phyloP scores from a whole-genome alignment of 331 rosid species.

The Quercus lobata region DNA sequence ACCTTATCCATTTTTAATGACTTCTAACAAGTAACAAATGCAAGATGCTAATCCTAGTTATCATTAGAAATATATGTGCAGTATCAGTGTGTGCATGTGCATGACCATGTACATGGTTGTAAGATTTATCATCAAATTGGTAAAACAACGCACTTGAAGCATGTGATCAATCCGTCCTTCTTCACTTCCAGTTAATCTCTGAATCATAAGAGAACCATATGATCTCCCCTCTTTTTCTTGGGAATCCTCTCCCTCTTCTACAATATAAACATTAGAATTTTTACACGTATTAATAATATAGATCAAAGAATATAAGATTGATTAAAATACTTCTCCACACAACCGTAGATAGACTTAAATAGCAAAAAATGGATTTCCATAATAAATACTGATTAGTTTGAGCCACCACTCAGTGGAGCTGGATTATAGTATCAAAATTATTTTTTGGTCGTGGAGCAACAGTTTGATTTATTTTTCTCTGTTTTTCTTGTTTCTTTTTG shows the following conservation, averaged over 20 bases:
- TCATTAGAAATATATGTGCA: not conserved
- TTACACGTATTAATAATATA: not conserved
- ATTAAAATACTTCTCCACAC: not conserved
- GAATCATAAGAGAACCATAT: slow-evolving; percentile 78
- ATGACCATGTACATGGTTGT: not conserved
- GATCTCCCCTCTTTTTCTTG: slow-evolving; percentile 59
- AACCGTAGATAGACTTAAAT: not conserved
- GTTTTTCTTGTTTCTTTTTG: not conserved
- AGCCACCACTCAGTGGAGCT: not conserved
- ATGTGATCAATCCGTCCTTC: too few relatives aligned
- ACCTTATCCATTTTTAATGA: not conserved
- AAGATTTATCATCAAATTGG: slow-evolving; percentile 5
- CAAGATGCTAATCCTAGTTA: not conserved
- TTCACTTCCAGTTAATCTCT: too few relatives aligned
- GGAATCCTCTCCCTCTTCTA: slow-evolving; percentile 43
- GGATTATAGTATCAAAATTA: not conserved
- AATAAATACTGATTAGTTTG: not conserved
- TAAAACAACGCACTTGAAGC: not conserved
- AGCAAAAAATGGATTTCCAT: not conserved
- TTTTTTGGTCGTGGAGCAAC: not conserved
- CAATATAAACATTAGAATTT: not conserved
- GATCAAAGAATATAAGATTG: not conserved
- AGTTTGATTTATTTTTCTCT: not conserved
- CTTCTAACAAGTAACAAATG: not conserved
- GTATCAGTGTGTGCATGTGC: not conserved